Evolutionary conservation across 306 rosid genomes (phyloP).

Genomic region (Amphicarpaea edgeworthii): DNA sequence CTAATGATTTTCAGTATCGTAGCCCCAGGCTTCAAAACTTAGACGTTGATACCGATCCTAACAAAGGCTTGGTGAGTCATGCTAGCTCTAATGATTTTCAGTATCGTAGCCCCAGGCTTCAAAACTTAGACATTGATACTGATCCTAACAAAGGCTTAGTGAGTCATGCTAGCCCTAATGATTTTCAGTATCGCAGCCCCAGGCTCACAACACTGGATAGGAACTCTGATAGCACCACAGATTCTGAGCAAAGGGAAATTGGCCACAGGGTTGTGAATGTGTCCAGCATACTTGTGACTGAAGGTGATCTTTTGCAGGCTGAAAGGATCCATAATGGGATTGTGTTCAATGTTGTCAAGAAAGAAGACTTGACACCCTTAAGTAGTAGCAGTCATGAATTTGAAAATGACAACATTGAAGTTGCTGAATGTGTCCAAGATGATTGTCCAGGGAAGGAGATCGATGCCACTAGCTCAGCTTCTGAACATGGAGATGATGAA

Average conservation of each 20-base stretch:
- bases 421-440: conserved; percentile 71
- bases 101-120: too few species aligned
- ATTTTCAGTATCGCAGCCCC: conserved; percentile 57
- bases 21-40: conserved; percentile 68
- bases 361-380: conserved; percentile 68
- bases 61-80: too few species aligned
- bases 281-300: conserved; percentile 67
- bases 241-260: conserved; percentile 59
- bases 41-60: too few species aligned
- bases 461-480: conserved; percentile 66
- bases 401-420: conserved; percentile 65
- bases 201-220: conserved; percentile 64
- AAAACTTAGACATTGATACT: too few species aligned
- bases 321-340: conserved; percentile 86
- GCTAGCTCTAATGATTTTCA: too few species aligned
- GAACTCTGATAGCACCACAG: conserved; percentile 60
- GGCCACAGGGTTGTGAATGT: conserved; percentile 60
- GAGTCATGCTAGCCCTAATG: too few species aligned
- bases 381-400: conserved; percentile 60
- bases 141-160: too few species aligned
- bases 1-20: conserved; percentile 51
- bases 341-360: conserved; percentile 86
- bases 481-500: conserved; percentile 68
- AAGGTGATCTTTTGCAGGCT: conserved; percentile 95
- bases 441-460: conserved; percentile 74